A percentile compares a stretch with the other conserved stretches of the same genome.
Conservation (phyloP, 345 rosid species). For the Euphorbia pulcherrima region DNA sequence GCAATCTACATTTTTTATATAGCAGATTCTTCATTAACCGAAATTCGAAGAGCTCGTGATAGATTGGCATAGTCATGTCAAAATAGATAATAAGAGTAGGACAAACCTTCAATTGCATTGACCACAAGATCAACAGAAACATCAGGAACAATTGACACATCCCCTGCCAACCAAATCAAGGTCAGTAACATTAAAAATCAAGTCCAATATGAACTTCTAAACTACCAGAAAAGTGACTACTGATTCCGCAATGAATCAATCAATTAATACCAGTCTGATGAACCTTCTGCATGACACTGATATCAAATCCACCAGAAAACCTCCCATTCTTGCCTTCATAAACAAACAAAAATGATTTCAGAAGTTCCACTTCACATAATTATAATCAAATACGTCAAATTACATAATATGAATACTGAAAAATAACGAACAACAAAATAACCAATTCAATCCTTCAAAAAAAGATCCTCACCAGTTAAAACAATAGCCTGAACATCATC, state of each 20-base stretch:
- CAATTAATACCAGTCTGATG: constrained; percentile 59
- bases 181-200: not conserved
- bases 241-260: not conserved
- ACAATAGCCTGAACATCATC: constrained; percentile 80
- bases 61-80: not conserved
- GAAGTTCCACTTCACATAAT: not conserved
- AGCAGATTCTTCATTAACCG: constrained; percentile 12
- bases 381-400: too few species aligned
- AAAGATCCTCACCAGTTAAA: constrained; percentile 48
- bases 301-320: constrained; percentile 90
- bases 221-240: not conserved
- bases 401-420: too few species aligned
- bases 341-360: constrained; percentile 10
- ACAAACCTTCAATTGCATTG: constrained; percentile 69
- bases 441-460: not conserved
- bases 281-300: constrained; percentile 70
- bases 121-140: constrained; percentile 76
- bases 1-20: constrained; percentile 43
- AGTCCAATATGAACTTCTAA: not conserved
- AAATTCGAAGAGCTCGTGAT: not conserved
- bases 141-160: constrained; percentile 64
- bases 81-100: constrained; percentile 5
- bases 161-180: constrained; percentile 47
- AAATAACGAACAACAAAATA: too few species aligned
- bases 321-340: constrained; percentile 72